phyloP scores from a whole-genome alignment of 225 moss, liverwort and hornwort species.

The Pleurozium schreberi region DNA sequence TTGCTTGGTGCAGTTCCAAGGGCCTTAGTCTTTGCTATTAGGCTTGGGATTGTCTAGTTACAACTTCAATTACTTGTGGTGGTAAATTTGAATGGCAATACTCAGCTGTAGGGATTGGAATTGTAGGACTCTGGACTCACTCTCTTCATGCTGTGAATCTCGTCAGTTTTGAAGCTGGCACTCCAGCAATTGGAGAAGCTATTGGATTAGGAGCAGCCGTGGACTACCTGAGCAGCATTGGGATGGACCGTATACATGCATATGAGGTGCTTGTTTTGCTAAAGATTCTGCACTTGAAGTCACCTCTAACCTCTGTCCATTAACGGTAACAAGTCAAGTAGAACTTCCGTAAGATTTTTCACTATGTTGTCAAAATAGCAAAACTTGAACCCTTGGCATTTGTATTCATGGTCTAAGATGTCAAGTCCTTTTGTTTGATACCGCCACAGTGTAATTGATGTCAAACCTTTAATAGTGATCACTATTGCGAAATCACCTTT shows the following conservation, averaged over 20 bases:
- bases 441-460: rapidly evolving
- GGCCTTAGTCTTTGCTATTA: neutral
- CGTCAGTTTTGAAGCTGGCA: slow-evolving; percentile 81
- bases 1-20: neutral
- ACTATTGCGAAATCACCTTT: no score
- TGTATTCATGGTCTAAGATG: neutral
- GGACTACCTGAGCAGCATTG: slow-evolving; percentile 65
- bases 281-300: neutral
- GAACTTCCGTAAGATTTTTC: neutral
- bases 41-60: neutral
- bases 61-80: neutral
- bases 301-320: no score
- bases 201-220: slow-evolving; percentile 73
- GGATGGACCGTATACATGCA: slow-evolving; percentile 66
- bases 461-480: neutral
- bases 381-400: neutral
- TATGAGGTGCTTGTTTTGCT: slow-evolving; percentile 56
- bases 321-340: neutral
- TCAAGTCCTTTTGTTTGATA: neutral
- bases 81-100: neutral
- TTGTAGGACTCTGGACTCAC: neutral
- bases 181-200: slow-evolving; percentile 87
- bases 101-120: neutral
- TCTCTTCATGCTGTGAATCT: neutral
- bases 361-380: neutral